phyloP scores from a whole-genome alignment of 2,329 filamentous ascomycete genomes.

The Fusarium fujikuroi region DNA sequence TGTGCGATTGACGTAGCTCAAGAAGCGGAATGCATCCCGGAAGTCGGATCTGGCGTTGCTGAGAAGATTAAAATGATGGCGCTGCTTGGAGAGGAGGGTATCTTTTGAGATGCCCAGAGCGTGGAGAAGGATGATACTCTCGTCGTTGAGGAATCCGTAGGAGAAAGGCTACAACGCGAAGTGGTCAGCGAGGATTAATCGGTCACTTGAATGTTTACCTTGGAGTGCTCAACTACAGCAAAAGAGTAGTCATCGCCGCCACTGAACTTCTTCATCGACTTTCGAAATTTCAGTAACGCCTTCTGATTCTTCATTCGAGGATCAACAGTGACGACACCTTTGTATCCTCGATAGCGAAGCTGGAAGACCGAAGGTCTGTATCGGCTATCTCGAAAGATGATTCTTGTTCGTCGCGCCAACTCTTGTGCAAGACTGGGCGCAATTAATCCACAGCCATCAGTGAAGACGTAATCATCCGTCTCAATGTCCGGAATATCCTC shows the following conservation, averaged over 20 bases:
- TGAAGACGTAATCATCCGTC: neutral
- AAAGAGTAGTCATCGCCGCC: neutral
- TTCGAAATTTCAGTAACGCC: neutral
- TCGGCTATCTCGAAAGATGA: neutral
- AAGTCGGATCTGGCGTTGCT: neutral
- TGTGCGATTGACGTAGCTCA: neutral
- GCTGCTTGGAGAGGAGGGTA: neutral
- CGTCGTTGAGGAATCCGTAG: neutral
- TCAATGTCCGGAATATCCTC: slow-evolving; percentile 1
- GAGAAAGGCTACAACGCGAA: neutral
- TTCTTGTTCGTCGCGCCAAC: neutral
- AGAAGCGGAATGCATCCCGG: neutral
- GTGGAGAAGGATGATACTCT: neutral
- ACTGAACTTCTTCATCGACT: slow-evolving; percentile 14
- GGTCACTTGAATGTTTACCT: accelerated
- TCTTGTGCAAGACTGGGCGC: neutral
- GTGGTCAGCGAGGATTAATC: accelerated
- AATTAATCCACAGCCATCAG: neutral
- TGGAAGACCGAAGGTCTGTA: slow-evolving; percentile 6
- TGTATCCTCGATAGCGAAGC: neutral
- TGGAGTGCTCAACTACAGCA: slow-evolving; percentile 2
- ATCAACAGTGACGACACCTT: neutral
- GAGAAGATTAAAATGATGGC: neutral
- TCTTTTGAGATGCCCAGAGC: neutral
- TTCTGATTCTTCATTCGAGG: neutral